These are phyloP conservation scores for Aspergillus quadricinctus DNA, from an alignment of 2,329 filamentous ascomycete species.

Conservation along the genomic window DNA sequence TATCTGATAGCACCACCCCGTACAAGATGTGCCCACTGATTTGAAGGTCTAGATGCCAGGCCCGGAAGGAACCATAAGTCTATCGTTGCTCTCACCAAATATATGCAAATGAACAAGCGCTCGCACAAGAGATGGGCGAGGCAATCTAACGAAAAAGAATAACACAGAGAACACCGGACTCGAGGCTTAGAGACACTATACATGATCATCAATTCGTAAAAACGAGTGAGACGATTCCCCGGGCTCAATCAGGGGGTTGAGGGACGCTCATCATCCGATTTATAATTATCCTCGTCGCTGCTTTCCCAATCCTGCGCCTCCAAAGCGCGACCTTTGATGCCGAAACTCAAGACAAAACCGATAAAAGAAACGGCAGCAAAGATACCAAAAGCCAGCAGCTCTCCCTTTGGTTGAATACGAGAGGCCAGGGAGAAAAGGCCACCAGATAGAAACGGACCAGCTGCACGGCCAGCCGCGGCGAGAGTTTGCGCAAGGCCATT, in stretches of 20 bases:
- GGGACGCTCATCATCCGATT: constrained; percentile 45
- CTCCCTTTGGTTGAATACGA: constrained; percentile 71
- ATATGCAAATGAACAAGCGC: not conserved
- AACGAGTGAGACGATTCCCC: too few relatives aligned
- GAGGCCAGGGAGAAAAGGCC: constrained; percentile 77
- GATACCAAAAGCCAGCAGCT: constrained; percentile 77
- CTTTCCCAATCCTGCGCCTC: constrained; percentile 56
- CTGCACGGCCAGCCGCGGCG: constrained; percentile 81
- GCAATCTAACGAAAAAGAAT: not conserved
- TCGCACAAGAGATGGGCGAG: not conserved
- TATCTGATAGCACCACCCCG: too few relatives aligned
- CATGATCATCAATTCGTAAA: not conserved
- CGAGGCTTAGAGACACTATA: not conserved
- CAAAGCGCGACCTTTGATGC: constrained; percentile 62
- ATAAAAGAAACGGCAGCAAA: constrained; percentile 79
- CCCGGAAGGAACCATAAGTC: not conserved
- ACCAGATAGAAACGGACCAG: constrained; percentile 84
- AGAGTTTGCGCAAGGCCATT: constrained; percentile 94
- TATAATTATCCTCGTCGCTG: constrained; percentile 38
- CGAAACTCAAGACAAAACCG: constrained; percentile 75
- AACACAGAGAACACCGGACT: not conserved
- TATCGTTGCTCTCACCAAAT: not conserved
- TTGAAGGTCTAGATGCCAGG: too few relatives aligned
- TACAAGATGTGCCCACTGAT: too few relatives aligned
- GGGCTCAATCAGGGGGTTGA: not conserved